Conservation (phyloP, 2,329 filamentous ascomycete genomes). For the Biscogniauxia marginata region DNA sequence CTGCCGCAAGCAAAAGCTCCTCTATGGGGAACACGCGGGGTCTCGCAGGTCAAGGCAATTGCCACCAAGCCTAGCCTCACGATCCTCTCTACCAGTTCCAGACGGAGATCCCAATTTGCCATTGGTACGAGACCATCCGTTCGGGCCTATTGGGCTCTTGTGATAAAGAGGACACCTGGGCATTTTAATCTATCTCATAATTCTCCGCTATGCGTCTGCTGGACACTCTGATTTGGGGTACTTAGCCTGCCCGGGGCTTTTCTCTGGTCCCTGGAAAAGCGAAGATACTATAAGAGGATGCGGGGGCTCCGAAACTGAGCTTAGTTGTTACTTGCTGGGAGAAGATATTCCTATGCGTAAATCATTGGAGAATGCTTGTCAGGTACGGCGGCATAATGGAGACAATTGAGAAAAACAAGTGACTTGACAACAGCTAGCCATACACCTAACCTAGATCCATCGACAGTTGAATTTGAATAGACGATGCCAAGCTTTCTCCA, state of each 20-base stretch:
- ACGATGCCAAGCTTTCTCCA: constrained; percentile 20
- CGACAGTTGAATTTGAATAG: constrained; percentile 10
- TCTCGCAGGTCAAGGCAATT: constrained; percentile 15
- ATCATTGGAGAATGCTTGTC: background rate
- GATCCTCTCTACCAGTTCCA: constrained; percentile 15
- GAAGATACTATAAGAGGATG: background rate
- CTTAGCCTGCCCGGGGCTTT: constrained; percentile 9
- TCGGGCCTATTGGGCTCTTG: constrained; percentile 26
- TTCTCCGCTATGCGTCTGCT: constrained; percentile 17
- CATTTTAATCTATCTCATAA: constrained; percentile 25
- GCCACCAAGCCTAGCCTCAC: constrained; percentile 21
- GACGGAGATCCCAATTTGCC: constrained; percentile 21
- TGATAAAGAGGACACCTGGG: constrained; percentile 17
- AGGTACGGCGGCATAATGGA: background rate
- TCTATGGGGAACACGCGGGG: constrained; percentile 24
- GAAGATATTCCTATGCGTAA: background rate
- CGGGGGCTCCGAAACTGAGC: background rate
- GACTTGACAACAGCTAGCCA: background rate
- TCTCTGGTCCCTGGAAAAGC: background rate
- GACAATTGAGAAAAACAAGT: background rate
- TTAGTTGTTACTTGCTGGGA: background rate
- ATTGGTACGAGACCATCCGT: constrained; percentile 24
- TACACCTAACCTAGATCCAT: constrained; percentile 2
- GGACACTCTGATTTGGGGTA: constrained; percentile 12
- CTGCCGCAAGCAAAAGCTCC: constrained; percentile 19